These are phyloP conservation scores for Rhodamnia rubescens DNA, from an alignment of 345 rosid genomes.

Conservation along the genomic window DNA sequence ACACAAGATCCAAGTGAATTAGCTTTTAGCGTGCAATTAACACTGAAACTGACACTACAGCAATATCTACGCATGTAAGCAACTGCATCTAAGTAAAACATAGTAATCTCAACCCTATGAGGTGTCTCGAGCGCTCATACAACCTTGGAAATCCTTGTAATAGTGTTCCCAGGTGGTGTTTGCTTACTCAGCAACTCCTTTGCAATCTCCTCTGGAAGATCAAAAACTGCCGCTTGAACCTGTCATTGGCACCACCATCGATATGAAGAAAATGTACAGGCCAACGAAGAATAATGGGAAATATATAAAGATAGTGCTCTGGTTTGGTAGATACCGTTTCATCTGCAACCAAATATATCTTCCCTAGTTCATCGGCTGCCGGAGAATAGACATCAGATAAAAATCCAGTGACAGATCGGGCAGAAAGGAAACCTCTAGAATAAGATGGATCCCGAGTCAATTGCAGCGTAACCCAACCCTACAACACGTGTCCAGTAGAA, in stretches of 20 bases:
- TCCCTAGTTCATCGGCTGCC: conserved; percentile 92
- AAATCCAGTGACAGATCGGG: conserved; percentile 87
- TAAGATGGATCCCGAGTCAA: conserved; percentile 60
- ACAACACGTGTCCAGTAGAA: conserved; percentile 2
- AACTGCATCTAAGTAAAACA: not conserved
- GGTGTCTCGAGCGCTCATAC: not conserved
- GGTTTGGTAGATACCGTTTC: conserved; percentile 41
- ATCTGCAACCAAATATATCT: conserved; percentile 79
- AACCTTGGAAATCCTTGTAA: conserved; percentile 73
- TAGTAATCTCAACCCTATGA: not conserved
- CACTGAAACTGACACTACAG: not conserved
- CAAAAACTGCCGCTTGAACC: conserved; percentile 97
- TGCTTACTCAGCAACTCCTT: conserved; percentile 61
- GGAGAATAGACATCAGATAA: conserved; percentile 76
- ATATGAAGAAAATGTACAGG: not conserved
- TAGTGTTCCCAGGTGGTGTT: conserved; percentile 69
- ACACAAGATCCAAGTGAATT: not conserved
- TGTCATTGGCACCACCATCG: conserved; percentile 18
- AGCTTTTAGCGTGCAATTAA: not conserved
- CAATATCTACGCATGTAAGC: not conserved
- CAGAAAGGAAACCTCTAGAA: conserved; percentile 66
- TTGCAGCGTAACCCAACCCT: conserved; percentile 92
- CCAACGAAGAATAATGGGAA: not conserved
- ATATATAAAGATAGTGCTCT: not conserved
- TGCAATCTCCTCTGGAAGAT: conserved; percentile 89